Evolutionary conservation across 1,139 yeast species (phyloP).

Genomic region (Blastobotrys proliferans): DNA sequence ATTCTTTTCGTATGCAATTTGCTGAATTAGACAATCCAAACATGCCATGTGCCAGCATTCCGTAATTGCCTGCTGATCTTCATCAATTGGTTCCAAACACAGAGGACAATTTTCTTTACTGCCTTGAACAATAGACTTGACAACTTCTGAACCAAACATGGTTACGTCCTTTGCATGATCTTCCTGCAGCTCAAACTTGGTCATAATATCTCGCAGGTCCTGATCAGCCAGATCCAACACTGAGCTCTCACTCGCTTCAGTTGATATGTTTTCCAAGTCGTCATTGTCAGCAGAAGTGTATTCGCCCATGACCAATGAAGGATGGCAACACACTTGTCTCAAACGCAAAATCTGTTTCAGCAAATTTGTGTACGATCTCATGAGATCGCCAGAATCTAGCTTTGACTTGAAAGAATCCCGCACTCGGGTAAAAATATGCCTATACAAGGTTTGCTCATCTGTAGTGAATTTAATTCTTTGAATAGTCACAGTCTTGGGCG

Average conservation of each 20-base stretch:
- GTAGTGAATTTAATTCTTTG: constrained; percentile 65
- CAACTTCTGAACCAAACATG: constrained; percentile 38
- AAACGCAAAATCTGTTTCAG: constrained; percentile 78
- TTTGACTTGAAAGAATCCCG: constrained; percentile 64
- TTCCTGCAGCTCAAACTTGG: constrained; percentile 19
- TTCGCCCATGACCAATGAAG: constrained; percentile 45
- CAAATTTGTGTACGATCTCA: constrained; percentile 72
- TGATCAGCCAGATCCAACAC: constrained; percentile 22
- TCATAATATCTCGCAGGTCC: constrained; percentile 25
- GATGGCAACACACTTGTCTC: constrained; percentile 87
- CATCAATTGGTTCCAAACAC: constrained; percentile 61
- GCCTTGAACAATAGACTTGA: constrained; percentile 33
- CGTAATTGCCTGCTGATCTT: constrained; percentile 59
- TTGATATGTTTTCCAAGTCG: constrained; percentile 4
- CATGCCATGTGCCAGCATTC: constrained; percentile 84
- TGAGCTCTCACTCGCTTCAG: too few species aligned
- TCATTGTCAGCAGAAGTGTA: constrained; percentile 11
- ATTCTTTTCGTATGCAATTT: constrained; percentile 42
- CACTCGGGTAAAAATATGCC: constrained; percentile 67
- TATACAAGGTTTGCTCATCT: constrained; percentile 62
- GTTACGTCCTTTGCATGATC: constrained; percentile 23
- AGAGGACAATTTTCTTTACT: constrained; percentile 75
- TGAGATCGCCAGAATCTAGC: constrained; percentile 59
- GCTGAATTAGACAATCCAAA: constrained; percentile 66
- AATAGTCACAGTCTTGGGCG: constrained; percentile 67